Base-by-base conservation (phyloP, 2,329 filamentous ascomycete genomes). In the Mycosphaerella sp. region DNA sequence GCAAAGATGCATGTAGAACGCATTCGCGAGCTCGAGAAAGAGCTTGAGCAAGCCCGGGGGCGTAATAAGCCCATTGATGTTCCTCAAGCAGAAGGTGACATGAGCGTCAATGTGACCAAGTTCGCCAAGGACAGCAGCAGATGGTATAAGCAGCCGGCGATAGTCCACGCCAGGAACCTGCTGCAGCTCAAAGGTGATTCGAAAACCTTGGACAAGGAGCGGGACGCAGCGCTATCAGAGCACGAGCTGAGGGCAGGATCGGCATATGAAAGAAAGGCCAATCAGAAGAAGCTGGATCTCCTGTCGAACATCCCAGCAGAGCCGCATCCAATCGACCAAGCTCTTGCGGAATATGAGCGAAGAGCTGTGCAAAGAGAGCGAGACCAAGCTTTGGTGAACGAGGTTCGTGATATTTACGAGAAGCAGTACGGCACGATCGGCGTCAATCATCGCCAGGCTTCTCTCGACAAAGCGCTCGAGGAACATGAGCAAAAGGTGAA, bases 391-490 rank as follows among this genome's bases (percentile, higher is more conserved):
- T 61, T 75, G 12, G 62, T 70, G 13, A 57, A 61, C 6, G 67
- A 73, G 53, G 62, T 75, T 16, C 64, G 65, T 34, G 62, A 60
- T 16, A 72, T 74, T 42, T 74, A 75, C 55, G 71, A 75, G 57
- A 64, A 69, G 34, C 52, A 56, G 8, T 75, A 73, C 52, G 72
- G 71, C 16, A 64, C 57, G 5, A 73, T 73, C 42, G 62, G 64
- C 41, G 49, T 55, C 16, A 40, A 57, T 17, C 65, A 67, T 49
- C 56, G 54, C 34, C 64, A 66, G 36, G 14, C 40, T 14, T 30
- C 21, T 5, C n/a, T 48, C 12, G 45, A 41, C 28, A 30, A 39
- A 32, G 44, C 44, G n/a, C 44, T 47, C 7, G 44, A 41, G 25
- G 43, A 16, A 36, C 43, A 45, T 21, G 43, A 45, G 49, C 30